phyloP scores from a whole-genome alignment of 805 yeast species.

The Sugiyamaella valdiviana region DNA sequence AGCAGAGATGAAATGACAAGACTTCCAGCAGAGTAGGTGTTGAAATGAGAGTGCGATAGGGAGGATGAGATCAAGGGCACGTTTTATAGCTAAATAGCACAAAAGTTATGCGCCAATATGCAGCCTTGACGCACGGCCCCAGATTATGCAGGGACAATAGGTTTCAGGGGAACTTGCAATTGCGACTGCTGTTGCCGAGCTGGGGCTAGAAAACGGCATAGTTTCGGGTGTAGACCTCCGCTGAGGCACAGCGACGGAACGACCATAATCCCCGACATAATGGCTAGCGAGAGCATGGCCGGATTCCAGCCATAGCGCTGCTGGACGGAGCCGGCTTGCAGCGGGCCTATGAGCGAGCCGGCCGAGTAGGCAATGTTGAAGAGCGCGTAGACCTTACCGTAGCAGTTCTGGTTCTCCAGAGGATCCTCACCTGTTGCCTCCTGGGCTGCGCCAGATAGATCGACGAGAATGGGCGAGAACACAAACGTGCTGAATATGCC shows the following conservation, averaged over 20 bases:
- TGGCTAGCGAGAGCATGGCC: constrained; percentile 20
- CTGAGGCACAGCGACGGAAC: constrained; percentile 25
- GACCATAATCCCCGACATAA: constrained; percentile 17
- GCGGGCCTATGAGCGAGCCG: constrained; percentile 32
- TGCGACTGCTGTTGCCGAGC: not conserved
- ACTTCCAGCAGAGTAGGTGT: too few relatives aligned
- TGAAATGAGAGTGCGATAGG: too few relatives aligned
- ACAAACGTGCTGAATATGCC: constrained; percentile 23
- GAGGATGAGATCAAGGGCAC: too few relatives aligned
- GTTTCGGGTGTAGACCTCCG: constrained; percentile 19
- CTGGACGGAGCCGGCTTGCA: constrained; percentile 26
- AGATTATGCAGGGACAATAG: not conserved
- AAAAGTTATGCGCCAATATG: too few relatives aligned
- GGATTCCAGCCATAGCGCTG: constrained; percentile 24
- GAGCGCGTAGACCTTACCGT: constrained; percentile 31
- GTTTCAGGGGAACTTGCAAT: not conserved
- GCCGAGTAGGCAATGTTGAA: constrained; percentile 31
- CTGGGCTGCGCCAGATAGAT: constrained; percentile 21
- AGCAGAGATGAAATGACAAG: too few relatives aligned
- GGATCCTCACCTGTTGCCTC: constrained; percentile 27
- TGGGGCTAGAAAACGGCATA: not conserved
- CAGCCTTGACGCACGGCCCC: too few relatives aligned
- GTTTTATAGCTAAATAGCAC: too few relatives aligned
- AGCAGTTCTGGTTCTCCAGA: constrained; percentile 29
- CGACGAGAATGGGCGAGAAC: constrained; percentile 27